phyloP scores from a whole-genome alignment of 2,329 filamentous ascomycete species.

The Camptophora hylomeconis region DNA sequence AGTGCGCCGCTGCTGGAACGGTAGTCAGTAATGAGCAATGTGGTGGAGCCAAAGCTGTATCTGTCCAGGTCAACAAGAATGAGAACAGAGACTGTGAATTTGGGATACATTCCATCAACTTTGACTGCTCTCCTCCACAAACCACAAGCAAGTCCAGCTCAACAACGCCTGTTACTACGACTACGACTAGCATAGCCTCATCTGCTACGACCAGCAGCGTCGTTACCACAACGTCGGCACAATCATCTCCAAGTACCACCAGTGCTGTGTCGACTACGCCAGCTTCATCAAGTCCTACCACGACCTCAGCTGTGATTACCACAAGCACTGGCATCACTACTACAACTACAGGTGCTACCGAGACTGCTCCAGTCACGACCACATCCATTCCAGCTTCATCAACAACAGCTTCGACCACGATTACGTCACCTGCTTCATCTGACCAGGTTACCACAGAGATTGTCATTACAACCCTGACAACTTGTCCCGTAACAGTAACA shows the following conservation, averaged over 20 bases:
- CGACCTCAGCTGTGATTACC: slow-evolving; percentile 1
- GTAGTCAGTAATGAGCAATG: slow-evolving; percentile 75
- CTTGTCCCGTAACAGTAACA: slow-evolving; percentile 21
- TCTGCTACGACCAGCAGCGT: slow-evolving; percentile 1
- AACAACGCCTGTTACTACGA: slow-evolving; percentile 11
- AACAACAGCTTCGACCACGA: slow-evolving; percentile 2
- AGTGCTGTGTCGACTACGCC: slow-evolving; percentile 7
- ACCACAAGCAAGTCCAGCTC: slow-evolving; percentile 13
- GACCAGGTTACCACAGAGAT: slow-evolving; percentile 19
- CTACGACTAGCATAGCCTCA: slow-evolving; percentile 1
- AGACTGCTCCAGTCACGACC: slow-evolving; percentile 3
- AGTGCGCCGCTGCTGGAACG: slow-evolving; percentile 55
- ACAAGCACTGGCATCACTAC: slow-evolving; percentile 3
- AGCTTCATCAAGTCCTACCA: too few relatives aligned
- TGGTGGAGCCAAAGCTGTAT: slow-evolving; percentile 64
- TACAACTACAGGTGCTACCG: not conserved
- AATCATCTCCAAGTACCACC: slow-evolving; percentile 2
- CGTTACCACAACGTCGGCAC: slow-evolving; percentile 1
- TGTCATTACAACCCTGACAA: slow-evolving; percentile 21
- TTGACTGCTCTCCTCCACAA: slow-evolving; percentile 48
- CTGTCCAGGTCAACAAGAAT: slow-evolving; percentile 41
- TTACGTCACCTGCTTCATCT: slow-evolving; percentile 5
- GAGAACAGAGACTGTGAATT: slow-evolving; percentile 61
- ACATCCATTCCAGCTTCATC: not conserved
- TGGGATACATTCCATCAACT: slow-evolving; percentile 60